These are phyloP conservation scores for Coffea canephora DNA, from an alignment of 257 asterid species.

Conservation along the genomic window DNA sequence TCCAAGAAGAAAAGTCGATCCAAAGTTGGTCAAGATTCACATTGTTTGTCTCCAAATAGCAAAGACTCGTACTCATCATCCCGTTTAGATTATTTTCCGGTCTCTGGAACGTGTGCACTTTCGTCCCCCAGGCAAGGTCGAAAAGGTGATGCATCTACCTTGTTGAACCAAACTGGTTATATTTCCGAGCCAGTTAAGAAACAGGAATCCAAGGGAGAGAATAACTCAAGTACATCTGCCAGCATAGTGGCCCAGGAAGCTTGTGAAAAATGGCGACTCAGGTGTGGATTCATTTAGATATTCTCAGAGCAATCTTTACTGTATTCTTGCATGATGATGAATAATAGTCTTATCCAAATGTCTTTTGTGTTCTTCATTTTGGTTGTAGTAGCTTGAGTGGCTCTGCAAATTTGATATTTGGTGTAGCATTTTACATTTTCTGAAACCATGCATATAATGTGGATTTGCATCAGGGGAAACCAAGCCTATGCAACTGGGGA, in stretches of 20 bases:
- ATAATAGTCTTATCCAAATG: not conserved
- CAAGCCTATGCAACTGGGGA: conserved; percentile 92
- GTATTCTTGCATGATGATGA: not conserved
- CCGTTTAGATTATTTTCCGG: conserved; percentile 42
- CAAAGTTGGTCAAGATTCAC: conserved; percentile 44
- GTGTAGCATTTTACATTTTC: conserved; percentile 1
- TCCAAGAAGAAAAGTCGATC: conserved; percentile 61
- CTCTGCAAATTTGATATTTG: conserved; percentile 4
- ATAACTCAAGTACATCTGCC: conserved; percentile 34
- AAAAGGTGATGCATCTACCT: conserved; percentile 37
- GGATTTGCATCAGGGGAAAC: conserved; percentile 71
- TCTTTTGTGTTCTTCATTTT: not conserved
- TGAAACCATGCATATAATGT: conserved; percentile 30
- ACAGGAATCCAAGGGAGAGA: conserved; percentile 38
- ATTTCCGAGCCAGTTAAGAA: conserved; percentile 42
- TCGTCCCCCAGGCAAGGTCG: conserved; percentile 42
- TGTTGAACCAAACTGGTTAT: conserved; percentile 35
- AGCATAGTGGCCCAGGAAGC: conserved; percentile 77
- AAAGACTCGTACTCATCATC: conserved; percentile 46
- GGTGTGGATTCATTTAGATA: conserved; percentile 40
- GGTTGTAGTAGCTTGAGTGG: conserved; percentile 11
- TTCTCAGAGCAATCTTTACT: not conserved
- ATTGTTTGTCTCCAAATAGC: conserved; percentile 35
- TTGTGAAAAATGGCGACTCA: conserved; percentile 94
- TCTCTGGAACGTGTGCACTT: conserved; percentile 45